A percentile compares a stretch with the other conserved stretches of the same genome.
These are phyloP conservation scores for Aristolochia fimbriata DNA, from an alignment of 164 flowering plant species.

Conservation along the genomic window DNA sequence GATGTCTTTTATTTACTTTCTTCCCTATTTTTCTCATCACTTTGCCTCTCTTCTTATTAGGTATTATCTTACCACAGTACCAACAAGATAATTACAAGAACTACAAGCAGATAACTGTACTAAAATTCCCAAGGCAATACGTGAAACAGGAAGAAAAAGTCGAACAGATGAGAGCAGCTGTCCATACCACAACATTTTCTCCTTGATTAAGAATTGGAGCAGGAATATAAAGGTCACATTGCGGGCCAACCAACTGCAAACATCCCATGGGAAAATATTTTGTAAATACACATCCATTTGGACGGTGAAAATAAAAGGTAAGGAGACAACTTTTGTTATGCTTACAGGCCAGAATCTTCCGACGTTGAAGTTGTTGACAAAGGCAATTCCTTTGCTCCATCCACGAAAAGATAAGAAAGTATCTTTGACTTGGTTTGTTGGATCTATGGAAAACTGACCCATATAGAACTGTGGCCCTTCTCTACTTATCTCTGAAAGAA, in stretches of 20 bases:
- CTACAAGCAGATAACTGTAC: background rate
- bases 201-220: constrained; percentile 70
- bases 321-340: background rate
- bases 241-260: constrained; percentile 74
- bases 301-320: background rate
- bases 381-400: constrained; percentile 88
- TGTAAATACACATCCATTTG: background rate
- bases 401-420: constrained; percentile 66
- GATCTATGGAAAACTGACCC: constrained; percentile 39
- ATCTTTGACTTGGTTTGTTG: constrained; percentile 36
- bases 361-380: constrained; percentile 62
- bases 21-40: no score
- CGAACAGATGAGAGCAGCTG: background rate
- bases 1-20: no score
- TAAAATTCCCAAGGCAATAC: background rate
- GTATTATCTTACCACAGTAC: background rate
- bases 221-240: constrained; percentile 90
- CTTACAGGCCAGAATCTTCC: constrained; percentile 96
- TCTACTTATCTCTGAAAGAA: constrained; percentile 23
- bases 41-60: no score
- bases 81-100: background rate
- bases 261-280: background rate
- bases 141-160: background rate
- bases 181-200: constrained; percentile 63
- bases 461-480: constrained; percentile 50